Conservation (phyloP, 257 asterid species). For the Buddleja alternifolia region DNA sequence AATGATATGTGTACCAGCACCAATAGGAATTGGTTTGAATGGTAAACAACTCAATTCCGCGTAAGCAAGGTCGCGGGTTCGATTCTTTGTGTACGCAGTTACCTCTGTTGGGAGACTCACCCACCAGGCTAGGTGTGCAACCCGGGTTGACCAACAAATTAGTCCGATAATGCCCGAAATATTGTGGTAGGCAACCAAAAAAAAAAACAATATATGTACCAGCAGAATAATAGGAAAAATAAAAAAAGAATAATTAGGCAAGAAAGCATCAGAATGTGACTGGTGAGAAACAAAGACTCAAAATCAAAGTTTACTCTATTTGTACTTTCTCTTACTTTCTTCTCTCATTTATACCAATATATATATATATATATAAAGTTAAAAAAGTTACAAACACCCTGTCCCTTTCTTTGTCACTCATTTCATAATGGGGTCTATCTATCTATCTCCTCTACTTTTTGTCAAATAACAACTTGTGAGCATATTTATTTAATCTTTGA, state of each 20-base stretch:
- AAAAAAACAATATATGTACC: too few species aligned
- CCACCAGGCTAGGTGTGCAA: too few species aligned
- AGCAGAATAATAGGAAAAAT: not conserved
- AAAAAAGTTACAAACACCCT: constrained; percentile 40
- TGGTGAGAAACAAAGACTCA: constrained; percentile 32
- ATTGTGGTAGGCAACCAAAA: too few species aligned
- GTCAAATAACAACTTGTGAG: constrained; percentile 25
- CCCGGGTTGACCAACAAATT: too few species aligned
- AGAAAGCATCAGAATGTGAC: constrained; percentile 34
- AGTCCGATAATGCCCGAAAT: too few species aligned
- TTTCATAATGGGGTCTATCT: constrained; percentile 29
- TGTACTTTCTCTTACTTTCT: constrained; percentile 19
- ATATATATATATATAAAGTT: constrained; percentile 23
- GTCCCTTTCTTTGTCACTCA: constrained; percentile 68
- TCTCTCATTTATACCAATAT: not conserved
- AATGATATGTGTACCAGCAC: not conserved
- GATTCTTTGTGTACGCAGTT: too few species aligned
- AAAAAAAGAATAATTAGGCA: constrained; percentile 20
- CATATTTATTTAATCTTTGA: not conserved
- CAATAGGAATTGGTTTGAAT: too few species aligned
- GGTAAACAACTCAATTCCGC: too few species aligned
- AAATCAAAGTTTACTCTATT: constrained; percentile 2
- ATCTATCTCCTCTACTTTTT: constrained; percentile 35
- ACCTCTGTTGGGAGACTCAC: too few species aligned
- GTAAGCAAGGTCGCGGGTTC: too few species aligned